Evolutionary conservation across 2,329 filamentous ascomycete species (phyloP).

Genomic region (Phialophora tarda): DNA sequence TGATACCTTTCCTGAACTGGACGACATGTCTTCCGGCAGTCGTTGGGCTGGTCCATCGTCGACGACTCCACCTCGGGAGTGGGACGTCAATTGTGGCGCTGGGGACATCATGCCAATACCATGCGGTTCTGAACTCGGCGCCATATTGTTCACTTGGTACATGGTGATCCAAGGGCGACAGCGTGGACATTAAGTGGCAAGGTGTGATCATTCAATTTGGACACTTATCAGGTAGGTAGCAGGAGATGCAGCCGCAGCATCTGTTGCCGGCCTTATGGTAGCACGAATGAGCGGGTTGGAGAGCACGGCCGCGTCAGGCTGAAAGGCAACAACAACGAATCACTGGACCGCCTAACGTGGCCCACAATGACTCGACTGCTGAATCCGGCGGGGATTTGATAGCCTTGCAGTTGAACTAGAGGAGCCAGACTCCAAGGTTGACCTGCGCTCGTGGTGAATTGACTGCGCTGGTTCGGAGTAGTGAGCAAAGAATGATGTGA

Average conservation of each 20-base stretch:
- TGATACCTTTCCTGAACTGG: conserved; percentile 11
- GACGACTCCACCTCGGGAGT: not conserved
- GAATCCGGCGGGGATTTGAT: not conserved
- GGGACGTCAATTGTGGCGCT: conserved; percentile 4
- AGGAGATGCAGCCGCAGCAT: not conserved
- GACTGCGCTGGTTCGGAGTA: not conserved
- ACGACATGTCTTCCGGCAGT: not conserved
- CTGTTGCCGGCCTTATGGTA: not conserved
- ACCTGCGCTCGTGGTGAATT: not conserved
- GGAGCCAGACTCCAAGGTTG: not conserved
- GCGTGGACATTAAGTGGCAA: not conserved
- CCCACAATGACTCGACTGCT: not conserved
- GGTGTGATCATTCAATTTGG: not conserved
- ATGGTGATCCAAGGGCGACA: not conserved
- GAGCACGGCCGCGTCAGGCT: not conserved
- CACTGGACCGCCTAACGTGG: not conserved
- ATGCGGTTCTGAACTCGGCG: not conserved
- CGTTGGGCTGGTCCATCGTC: conserved; percentile 3
- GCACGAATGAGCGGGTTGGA: conserved; percentile 3
- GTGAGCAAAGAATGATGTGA: not conserved
- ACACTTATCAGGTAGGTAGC: conserved; percentile 8
- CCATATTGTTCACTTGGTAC: conserved; percentile 8
- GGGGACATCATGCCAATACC: not conserved
- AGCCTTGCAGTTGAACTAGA: not conserved
- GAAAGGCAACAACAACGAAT: not conserved